Conservation (phyloP, 495 filamentous ascomycete genomes). For the Podospora didyma region DNA sequence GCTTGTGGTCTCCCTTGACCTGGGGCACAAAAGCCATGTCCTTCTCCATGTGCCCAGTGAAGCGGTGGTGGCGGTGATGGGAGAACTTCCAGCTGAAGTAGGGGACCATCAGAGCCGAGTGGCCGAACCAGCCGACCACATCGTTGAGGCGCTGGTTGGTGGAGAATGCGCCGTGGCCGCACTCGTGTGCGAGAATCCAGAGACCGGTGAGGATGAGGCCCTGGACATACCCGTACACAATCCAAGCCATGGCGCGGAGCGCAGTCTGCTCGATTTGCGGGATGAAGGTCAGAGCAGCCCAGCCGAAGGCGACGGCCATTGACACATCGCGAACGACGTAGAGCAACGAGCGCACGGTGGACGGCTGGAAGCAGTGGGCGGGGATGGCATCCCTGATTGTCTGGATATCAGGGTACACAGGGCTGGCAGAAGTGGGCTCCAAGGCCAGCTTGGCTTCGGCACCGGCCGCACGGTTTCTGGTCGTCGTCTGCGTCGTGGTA, state of each 20-base stretch:
- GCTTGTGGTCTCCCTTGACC: constrained; percentile 66
- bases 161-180: constrained; percentile 84
- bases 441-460: constrained; percentile 50
- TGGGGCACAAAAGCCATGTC: constrained; percentile 97
- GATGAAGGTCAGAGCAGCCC: constrained; percentile 59
- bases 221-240: constrained; percentile 65
- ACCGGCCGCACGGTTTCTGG: constrained; percentile 16
- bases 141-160: constrained; percentile 75
- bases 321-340: constrained; percentile 69
- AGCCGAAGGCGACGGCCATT: constrained; percentile 58
- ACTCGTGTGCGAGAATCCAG: constrained; percentile 86
- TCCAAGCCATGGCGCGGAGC: constrained; percentile 55
- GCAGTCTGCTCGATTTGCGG: constrained; percentile 53
- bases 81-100: constrained; percentile 95
- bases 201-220: constrained; percentile 76
- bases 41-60: constrained; percentile 89
- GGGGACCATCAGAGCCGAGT: constrained; percentile 76
- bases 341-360: constrained; percentile 52
- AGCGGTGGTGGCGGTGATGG: constrained; percentile 91
- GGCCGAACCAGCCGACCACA: constrained; percentile 74
- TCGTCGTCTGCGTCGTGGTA: constrained; percentile 10
- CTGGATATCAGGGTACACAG: constrained; percentile 69
- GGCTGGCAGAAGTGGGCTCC: constrained; percentile 59
- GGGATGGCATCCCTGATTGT: constrained; percentile 77
- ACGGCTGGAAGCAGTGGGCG: constrained; percentile 72